A percentile compares a stretch with the other conserved stretches of the same genome.
phyloP scores from a whole-genome alignment of 176 grass and related monocot genomes.

The Triticum monococcum region DNA sequence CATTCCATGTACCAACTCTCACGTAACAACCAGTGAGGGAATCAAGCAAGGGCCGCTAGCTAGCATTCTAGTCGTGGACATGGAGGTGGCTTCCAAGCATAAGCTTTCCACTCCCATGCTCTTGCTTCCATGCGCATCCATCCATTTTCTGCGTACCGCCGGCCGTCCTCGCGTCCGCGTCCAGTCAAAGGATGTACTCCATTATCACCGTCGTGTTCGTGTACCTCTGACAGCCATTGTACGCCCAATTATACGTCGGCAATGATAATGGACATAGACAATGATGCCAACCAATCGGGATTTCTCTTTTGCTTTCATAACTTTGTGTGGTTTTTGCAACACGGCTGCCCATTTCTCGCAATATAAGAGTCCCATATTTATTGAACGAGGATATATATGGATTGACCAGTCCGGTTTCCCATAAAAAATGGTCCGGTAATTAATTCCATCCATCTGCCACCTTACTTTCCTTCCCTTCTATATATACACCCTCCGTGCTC shows the following conservation, averaged over 20 bases:
- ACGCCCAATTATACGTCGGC: neutral
- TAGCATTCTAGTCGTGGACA: neutral
- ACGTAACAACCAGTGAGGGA: neutral
- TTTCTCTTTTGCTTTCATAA: too few species aligned
- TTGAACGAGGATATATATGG: too few species aligned
- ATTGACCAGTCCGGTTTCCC: neutral
- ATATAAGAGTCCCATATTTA: too few species aligned
- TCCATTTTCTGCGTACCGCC: neutral
- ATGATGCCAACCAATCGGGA: neutral
- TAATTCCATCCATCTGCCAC: neutral
- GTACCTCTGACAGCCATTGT: neutral
- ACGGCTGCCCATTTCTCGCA: too few species aligned
- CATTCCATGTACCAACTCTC: neutral
- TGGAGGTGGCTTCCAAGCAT: conserved; percentile 32
- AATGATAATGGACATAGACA: neutral
- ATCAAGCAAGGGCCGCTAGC: neutral
- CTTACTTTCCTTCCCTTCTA: neutral
- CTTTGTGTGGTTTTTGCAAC: too few species aligned
- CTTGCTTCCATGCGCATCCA: neutral
- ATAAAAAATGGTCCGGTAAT: neutral
- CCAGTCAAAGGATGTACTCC: neutral
- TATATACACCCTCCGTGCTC: neutral
- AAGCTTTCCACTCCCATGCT: neutral
- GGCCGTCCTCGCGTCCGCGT: neutral
- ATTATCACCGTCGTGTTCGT: neutral